Conservation (phyloP, 2,329 filamentous ascomycete genomes). For the Magnaporthiopsis incrustans region DNA sequence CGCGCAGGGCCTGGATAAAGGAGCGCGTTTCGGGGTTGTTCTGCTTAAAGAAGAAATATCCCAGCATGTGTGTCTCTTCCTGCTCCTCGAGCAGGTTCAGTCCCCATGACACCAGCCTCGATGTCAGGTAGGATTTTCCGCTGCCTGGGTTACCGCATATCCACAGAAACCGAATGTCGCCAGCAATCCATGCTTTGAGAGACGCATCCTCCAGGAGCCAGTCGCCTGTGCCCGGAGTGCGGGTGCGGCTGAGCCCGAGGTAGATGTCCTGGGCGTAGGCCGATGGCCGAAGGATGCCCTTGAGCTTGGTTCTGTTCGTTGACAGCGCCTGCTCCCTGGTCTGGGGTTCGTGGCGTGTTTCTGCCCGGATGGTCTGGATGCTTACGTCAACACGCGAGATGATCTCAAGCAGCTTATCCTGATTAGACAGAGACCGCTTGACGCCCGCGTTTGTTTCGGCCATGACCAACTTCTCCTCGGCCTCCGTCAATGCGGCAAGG, state of each 20-base stretch:
- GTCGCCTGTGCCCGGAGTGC: conserved; percentile 4
- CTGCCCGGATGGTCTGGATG: conserved; percentile 5
- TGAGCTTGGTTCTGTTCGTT: conserved; percentile 5
- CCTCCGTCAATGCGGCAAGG: neutral
- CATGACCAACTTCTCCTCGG: conserved; percentile 1
- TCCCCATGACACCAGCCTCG: conserved; percentile 6
- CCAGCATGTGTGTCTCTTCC: conserved; percentile 4
- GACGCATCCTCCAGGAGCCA: conserved; percentile 6
- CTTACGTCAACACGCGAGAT: conserved; percentile 4
- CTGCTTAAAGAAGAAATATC: conserved; percentile 8
- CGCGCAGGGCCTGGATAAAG: conserved; percentile 4
- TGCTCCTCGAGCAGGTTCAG: conserved; percentile 2
- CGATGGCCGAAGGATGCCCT: conserved; percentile 3
- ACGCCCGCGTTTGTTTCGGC: conserved; percentile 7
- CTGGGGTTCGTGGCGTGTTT: conserved; percentile 2
- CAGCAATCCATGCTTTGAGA: conserved; percentile 1
- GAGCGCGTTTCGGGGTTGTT: conserved; percentile 8
- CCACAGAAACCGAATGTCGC: conserved; percentile 6
- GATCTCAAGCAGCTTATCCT: conserved; percentile 5
- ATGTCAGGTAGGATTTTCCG: conserved; percentile 6
- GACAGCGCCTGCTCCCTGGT: conserved; percentile 5
- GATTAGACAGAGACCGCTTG: conserved; percentile 4
- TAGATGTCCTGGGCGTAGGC: conserved; percentile 5
- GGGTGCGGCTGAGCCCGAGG: conserved; percentile 3
- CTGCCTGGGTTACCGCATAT: conserved; percentile 7